Evolutionary conservation across 805 yeast genomes (phyloP), one percentile per base, ranked within the genome.

Genomic region (Cyberlindnera maritima): DNA sequence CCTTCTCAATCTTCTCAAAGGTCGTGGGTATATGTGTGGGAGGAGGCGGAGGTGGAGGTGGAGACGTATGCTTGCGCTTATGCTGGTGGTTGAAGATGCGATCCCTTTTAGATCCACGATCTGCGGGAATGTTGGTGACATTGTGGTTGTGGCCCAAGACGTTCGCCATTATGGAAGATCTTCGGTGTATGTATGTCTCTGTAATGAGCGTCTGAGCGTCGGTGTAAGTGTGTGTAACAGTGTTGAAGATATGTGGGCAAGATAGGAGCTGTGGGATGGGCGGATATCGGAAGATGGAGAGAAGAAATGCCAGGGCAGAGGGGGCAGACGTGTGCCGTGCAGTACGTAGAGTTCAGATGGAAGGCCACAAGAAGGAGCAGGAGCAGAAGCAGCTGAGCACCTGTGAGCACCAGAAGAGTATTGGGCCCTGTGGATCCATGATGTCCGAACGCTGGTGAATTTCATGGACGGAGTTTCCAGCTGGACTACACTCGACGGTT

Each of bases 1-100:
- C 77, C 43, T 76, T 70, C n/a, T 79, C 80, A 53, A 70, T 77
- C 43, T 75, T 70, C 10, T 79, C 80, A 54, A 70, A 76, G 8
- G 74, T 67, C 3, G 68, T 65, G n/a, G 31, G 31, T 7, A 7
- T 28, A 38, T 61, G 58, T 3, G 68, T 65, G 36, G 61, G 59
- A 8, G 61, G 61, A 15, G 58, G 47, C n/a, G n/a, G n/a, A n/a
- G n/a, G n/a, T n/a, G n/a, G n/a, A n/a, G n/a, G n/a, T n/a, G n/a
- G n/a, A n/a, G n/a, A n/a, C n/a, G n/a, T n/a, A n/a, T n/a, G n/a
- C 36, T 56, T 55, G 25, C 38, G 35, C 34, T 18, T 31, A 15
- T 15, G 36, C 33, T 23, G 34, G 21, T 19, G 34, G 21, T 19
- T 28, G 14, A 33, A 31, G 18, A 21, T 13, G 25, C 23, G 11